A percentile compares a stretch with the other conserved stretches of the same genome.
Conservation (phyloP, 1,284 basidiomycete species). For the Trichosporon inkin region DNA sequence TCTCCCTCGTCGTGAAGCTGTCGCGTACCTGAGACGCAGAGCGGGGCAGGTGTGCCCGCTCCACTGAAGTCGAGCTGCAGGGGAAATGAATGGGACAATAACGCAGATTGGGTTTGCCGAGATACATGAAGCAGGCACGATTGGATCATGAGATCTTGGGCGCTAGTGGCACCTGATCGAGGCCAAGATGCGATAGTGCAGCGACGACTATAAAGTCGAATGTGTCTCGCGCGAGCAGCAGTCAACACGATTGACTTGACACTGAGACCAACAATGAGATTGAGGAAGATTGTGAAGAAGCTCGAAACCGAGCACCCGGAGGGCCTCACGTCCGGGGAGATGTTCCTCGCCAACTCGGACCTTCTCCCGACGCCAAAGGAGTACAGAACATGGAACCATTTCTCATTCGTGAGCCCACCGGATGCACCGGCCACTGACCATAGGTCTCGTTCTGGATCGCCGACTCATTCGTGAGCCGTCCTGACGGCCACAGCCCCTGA, state of each 20-base stretch:
- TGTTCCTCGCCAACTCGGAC: slow-evolving; percentile 57
- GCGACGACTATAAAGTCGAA: too few species aligned
- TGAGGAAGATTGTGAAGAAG: slow-evolving; percentile 28
- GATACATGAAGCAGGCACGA: background rate
- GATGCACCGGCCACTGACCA: background rate
- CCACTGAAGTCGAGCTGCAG: too few species aligned
- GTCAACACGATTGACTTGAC: background rate
- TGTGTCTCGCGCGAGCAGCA: too few species aligned
- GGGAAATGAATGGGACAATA: too few species aligned
- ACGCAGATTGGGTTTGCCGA: background rate
- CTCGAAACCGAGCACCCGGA: slow-evolving; percentile 58
- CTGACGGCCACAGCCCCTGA: slow-evolving; percentile 67
- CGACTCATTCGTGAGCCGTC: slow-evolving; percentile 54
- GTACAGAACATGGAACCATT: slow-evolving; percentile 42
- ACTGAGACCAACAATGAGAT: background rate
- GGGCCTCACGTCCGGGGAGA: slow-evolving; percentile 55
- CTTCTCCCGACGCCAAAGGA: slow-evolving; percentile 35
- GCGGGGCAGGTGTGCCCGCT: too few species aligned
- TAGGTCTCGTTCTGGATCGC: slow-evolving; percentile 16
- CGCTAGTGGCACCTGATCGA: too few species aligned
- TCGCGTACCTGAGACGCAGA: too few species aligned
- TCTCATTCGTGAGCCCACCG: slow-evolving; percentile 30
- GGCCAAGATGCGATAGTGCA: too few species aligned
- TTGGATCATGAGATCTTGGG: background rate
- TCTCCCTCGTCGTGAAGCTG: too few species aligned